Conservation (phyloP, 768 basidiomycete species). For the Coprinellus micaceus region DNA sequence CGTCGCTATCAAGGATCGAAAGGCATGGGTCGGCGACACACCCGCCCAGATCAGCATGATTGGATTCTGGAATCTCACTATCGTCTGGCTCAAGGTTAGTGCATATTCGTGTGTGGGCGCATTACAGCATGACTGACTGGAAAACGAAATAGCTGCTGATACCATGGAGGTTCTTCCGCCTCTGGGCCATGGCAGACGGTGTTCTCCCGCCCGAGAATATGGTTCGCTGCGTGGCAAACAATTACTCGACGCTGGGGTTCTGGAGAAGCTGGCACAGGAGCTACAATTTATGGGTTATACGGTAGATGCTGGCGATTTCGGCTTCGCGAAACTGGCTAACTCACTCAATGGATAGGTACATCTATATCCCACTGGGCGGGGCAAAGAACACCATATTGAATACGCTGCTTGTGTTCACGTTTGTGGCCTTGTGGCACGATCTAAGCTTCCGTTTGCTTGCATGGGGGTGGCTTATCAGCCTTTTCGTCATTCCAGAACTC, state of each 20-base stretch:
- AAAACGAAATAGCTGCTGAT: slow-evolving; percentile 66
- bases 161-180: slow-evolving; percentile 94
- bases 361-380: slow-evolving; percentile 92
- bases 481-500: slow-evolving; percentile 89
- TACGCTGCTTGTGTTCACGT: slow-evolving; percentile 82
- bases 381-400: slow-evolving; percentile 50
- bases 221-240: slow-evolving; percentile 98
- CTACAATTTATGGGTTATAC: slow-evolving; percentile 92
- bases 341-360: slow-evolving; percentile 63
- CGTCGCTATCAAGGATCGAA: slow-evolving; percentile 89
- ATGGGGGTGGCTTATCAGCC: slow-evolving; percentile 94
- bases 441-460: slow-evolving; percentile 80
- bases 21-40: slow-evolving; percentile 75
- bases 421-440: slow-evolving; percentile 98
- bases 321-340: not conserved
- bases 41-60: slow-evolving; percentile 86
- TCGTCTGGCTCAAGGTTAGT: slow-evolving; percentile 93
- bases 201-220: slow-evolving; percentile 97
- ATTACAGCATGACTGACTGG: not conserved
- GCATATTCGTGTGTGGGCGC: not conserved
- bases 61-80: slow-evolving; percentile 94
- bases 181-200: slow-evolving; percentile 87
- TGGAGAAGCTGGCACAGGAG: slow-evolving; percentile 97
- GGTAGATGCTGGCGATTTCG: slow-evolving; percentile 41
- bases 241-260: slow-evolving; percentile 89